Conservation (phyloP, 2,329 filamentous ascomycete species). For the Pseudocercospora fuligena region DNA sequence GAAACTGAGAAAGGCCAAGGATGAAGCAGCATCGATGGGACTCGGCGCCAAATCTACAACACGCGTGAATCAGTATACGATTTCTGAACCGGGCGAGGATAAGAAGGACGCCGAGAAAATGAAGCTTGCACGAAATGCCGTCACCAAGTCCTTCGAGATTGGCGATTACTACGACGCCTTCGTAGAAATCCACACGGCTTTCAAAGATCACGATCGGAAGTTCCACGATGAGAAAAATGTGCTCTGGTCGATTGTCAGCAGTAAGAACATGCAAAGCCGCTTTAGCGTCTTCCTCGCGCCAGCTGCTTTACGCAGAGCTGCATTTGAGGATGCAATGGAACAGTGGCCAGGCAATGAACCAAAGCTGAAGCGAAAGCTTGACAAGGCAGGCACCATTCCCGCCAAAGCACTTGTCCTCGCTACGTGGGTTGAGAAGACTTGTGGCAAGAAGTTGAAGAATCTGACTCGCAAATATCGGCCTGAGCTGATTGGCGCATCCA, state of each 20-base stretch:
- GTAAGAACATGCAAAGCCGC: constrained; percentile 34
- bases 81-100: background rate
- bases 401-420: constrained; percentile 28
- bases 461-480: constrained; percentile 26
- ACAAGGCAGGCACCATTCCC: constrained; percentile 23
- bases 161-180: constrained; percentile 50
- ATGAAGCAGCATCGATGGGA: constrained; percentile 16
- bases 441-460: constrained; percentile 15
- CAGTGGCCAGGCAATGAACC: constrained; percentile 26
- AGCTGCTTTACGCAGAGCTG: constrained; percentile 34
- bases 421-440: constrained; percentile 26
- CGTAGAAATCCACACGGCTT: constrained; percentile 40
- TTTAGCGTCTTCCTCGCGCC: constrained; percentile 27
- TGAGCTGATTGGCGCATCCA: constrained; percentile 26
- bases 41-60: background rate
- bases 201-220: constrained; percentile 30
- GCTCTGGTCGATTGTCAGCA: constrained; percentile 41
- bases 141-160: constrained; percentile 42
- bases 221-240: constrained; percentile 41
- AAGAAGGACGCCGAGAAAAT: constrained; percentile 8
- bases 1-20: constrained; percentile 40
- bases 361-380: constrained; percentile 27
- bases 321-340: constrained; percentile 36
- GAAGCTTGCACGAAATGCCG: background rate
- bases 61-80: constrained; percentile 9